Conservation (phyloP, 345 rosid genomes). For the Linum tenue region DNA sequence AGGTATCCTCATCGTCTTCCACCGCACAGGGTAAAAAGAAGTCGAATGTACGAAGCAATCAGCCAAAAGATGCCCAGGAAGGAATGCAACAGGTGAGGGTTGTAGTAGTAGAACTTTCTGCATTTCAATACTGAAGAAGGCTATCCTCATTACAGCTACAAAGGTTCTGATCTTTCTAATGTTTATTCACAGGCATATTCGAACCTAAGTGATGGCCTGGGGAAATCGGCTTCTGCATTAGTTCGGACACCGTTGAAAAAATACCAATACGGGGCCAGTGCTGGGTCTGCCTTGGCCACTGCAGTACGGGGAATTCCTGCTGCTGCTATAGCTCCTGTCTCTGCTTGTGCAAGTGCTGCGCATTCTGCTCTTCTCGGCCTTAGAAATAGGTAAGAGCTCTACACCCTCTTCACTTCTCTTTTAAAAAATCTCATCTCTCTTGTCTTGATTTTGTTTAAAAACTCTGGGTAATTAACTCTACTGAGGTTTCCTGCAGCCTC, state of each 20-base stretch:
- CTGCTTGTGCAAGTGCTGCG: constrained; percentile 75
- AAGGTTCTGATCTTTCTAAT: constrained; percentile 12
- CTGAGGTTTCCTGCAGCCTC: constrained; percentile 50
- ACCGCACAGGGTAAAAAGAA: constrained; percentile 36
- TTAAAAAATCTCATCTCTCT: background rate
- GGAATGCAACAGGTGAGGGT: constrained; percentile 72
- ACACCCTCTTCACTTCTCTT: background rate
- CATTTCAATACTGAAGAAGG: too few species aligned
- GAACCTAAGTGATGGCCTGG: constrained; percentile 78
- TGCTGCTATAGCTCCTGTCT: constrained; percentile 86
- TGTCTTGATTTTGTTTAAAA: background rate
- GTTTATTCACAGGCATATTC: constrained; percentile 56
- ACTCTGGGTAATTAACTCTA: constrained; percentile 9
- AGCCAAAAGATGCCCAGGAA: constrained; percentile 77
- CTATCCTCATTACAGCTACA: background rate
- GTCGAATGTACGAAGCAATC: constrained; percentile 58
- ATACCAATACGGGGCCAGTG: constrained; percentile 78
- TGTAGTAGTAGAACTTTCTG: background rate
- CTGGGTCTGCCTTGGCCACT: constrained; percentile 72
- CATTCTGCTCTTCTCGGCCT: constrained; percentile 80
- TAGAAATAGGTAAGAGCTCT: constrained; percentile 63
- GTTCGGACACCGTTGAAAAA: constrained; percentile 67
- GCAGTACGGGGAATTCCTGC: constrained; percentile 78
- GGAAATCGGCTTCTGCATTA: constrained; percentile 83
- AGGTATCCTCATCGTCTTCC: constrained; percentile 28